Base-by-base conservation (phyloP, 2,329 filamentous ascomycete genomes). In the Pseudofabraea citricarpa region DNA sequence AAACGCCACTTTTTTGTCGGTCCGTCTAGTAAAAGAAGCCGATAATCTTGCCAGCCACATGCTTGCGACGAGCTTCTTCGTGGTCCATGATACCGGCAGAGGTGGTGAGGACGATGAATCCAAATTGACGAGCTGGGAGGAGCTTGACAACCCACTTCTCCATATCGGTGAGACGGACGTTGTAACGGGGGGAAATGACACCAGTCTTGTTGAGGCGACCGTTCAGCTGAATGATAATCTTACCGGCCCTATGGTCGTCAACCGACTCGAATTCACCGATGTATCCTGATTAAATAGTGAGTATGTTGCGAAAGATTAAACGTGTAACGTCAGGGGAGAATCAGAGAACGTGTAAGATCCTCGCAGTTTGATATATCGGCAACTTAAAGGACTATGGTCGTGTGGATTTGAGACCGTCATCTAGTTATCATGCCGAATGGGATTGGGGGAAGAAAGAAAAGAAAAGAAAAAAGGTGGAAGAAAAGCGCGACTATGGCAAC, bases 101-200 rank as follows among this genome's bases (percentile, higher is more conserved):
- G 74, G 93, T 98, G 72, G 93, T 98, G 65, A 98, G 86, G 74
- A 98, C 90, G 67, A 98, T 89, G 78, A 90, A 96, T 67, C 93
- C 93, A 81, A 98, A 98, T 77, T 98, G 93, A 96, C 93, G 93
- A 59, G 93, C 90, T 59, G 93, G 93, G 56, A 98, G 83, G 68
- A 98, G 87, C 84, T 95, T 95, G 77, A 95, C 89, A 64, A 97
- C 90, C 93, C 93, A 98, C 82, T 97, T 96, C 88, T 98, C 93
- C 68, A 98, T 82, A 64, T 98, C 93, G 65, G 80, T 76, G 66
- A 98, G 90, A 72, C 91, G 90, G 73, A 98, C 87, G 83, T 97
- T 97, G 88, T 95, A 98, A 72, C 93, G 88, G 70, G 93, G 93
- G 58, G 85, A 93, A 83, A 98, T 98, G 77, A 96, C 91, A 81